Conservation (phyloP, 148 eudicot genomes). For the Rhododendron kiyosumense region DNA sequence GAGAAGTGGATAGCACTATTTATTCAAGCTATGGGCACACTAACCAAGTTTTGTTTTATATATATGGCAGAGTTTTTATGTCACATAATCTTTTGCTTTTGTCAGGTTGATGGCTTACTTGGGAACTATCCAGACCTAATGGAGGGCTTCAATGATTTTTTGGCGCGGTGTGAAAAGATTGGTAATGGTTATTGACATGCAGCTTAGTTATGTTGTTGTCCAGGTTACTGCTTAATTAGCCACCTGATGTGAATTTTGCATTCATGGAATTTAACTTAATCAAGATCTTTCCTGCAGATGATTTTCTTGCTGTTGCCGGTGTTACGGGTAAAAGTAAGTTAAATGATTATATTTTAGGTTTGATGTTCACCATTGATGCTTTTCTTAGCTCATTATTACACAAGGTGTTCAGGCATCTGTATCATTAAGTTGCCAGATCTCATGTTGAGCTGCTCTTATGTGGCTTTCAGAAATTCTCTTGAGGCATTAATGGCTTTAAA, state of each 20-base stretch:
- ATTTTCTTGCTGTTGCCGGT: constrained; percentile 34
- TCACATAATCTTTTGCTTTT: constrained; percentile 10
- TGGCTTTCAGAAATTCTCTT: neutral
- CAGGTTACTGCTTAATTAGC: neutral
- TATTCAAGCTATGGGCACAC: neutral
- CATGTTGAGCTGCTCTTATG: neutral
- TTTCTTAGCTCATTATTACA: neutral
- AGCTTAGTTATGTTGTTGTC: neutral
- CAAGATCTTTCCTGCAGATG: constrained; percentile 24
- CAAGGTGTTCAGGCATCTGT: neutral
- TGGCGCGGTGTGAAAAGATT: constrained; percentile 35
- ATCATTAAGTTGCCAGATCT: neutral
- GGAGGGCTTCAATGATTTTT: constrained; percentile 45
- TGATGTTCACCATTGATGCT: neutral
- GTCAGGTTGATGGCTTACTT: constrained; percentile 40
- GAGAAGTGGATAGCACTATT: neutral
- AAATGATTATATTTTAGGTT: neutral
- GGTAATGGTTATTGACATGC: constrained; percentile 31
- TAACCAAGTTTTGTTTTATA: neutral
- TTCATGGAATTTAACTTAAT: constrained; percentile 2
- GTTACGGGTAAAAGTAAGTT: constrained; percentile 33
- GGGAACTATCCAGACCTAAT: constrained; percentile 41
- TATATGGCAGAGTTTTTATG: constrained; percentile 5
- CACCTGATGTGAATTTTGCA: neutral
- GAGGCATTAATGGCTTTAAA: neutral